phyloP scores from a whole-genome alignment of 2,329 filamentous ascomycete species.

The Diaporthe amygdali region DNA sequence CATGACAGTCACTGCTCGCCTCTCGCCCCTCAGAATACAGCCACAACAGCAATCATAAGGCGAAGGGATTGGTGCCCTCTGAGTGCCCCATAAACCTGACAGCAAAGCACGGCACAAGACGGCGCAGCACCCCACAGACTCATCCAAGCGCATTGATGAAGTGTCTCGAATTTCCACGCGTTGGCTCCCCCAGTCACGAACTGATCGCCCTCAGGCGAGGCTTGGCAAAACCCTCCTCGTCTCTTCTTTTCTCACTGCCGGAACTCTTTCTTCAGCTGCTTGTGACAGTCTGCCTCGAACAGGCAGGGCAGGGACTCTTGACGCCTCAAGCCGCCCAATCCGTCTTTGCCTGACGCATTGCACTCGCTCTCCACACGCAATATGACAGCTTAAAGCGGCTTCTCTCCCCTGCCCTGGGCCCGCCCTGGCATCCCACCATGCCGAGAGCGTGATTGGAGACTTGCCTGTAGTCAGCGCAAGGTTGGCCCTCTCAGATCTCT shows the following conservation, averaged over 20 bases:
- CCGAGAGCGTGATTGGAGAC: constrained; percentile 1
- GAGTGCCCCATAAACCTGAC: background rate
- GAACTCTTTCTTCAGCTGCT: background rate
- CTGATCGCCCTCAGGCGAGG: constrained; percentile 12
- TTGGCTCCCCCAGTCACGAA: constrained; percentile 8
- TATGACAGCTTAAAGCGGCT: background rate
- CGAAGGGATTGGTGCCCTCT: background rate
- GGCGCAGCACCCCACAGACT: constrained; percentile 9
- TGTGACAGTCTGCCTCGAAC: background rate
- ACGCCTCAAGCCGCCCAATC: background rate
- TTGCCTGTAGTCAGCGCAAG: background rate
- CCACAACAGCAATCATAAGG: background rate
- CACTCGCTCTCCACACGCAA: constrained; percentile 1
- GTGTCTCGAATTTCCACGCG: constrained; percentile 7
- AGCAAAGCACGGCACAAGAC: background rate
- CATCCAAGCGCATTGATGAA: constrained; percentile 10
- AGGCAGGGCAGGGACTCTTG: background rate
- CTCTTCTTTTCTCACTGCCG: constrained; percentile 2
- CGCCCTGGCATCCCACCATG: background rate
- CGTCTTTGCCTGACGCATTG: background rate
- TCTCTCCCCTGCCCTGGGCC: background rate
- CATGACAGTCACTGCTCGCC: background rate
- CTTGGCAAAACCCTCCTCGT: constrained; percentile 16
- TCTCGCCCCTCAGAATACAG: background rate
- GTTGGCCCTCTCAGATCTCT: background rate